Evolutionary conservation across 2,329 filamentous ascomycete species (phyloP).

Genomic region (Lachnellula arida): DNA sequence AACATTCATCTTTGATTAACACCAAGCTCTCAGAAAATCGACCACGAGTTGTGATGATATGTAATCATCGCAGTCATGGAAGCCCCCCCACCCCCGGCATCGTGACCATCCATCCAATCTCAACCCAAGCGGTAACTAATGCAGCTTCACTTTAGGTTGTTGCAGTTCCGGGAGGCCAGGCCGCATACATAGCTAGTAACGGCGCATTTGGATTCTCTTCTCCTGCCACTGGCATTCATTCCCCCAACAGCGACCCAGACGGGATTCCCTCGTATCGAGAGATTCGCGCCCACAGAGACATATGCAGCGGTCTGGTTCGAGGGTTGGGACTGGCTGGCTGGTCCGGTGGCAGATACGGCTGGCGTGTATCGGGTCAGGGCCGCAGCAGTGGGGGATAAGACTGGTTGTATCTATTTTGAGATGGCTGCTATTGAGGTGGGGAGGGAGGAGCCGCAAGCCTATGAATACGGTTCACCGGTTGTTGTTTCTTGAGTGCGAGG

Average conservation of each 20-base stretch:
- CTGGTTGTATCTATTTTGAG: background rate
- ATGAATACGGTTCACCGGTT: background rate
- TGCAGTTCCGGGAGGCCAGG: background rate
- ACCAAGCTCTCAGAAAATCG: no score
- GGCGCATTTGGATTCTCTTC: background rate
- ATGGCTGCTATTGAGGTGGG: background rate
- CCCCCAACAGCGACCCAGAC: background rate
- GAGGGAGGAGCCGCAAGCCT: background rate
- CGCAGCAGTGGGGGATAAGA: background rate
- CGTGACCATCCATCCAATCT: no score
- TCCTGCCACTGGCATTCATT: background rate
- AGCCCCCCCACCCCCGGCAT: no score
- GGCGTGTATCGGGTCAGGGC: background rate
- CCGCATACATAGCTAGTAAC: background rate
- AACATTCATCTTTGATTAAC: no score
- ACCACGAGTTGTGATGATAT: no score
- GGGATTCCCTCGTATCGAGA: background rate
- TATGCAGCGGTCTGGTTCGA: background rate
- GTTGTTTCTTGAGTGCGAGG: background rate
- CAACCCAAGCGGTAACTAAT: no score
- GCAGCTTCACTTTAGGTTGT: background rate
- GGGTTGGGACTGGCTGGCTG: background rate
- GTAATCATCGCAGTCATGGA: no score
- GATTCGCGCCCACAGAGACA: background rate
- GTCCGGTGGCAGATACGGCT: background rate